Percentiles rank a stretch among this genome's conserved stretches.
phyloP scores from a whole-genome alignment of 129 eudicot species.

The Dittrichia graveolens region DNA sequence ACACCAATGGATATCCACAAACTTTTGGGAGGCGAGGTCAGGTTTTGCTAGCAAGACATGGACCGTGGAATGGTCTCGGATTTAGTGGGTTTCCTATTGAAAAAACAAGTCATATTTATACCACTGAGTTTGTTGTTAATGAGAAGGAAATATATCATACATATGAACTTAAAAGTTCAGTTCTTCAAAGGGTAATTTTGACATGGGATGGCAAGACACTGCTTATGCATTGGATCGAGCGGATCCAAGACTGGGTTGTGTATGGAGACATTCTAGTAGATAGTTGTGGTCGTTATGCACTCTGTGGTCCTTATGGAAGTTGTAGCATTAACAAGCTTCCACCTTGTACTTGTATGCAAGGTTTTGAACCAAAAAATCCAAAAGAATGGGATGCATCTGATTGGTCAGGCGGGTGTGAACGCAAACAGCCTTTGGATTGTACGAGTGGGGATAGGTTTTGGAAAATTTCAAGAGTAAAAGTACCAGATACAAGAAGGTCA shows the following conservation, averaged over 20 bases:
- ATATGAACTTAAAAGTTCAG: constrained; percentile 26
- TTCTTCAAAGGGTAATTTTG: constrained; percentile 27
- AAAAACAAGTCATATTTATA: neutral
- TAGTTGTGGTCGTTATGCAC: constrained; percentile 19
- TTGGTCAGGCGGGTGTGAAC: constrained; percentile 39
- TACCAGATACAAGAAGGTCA: constrained; percentile 26
- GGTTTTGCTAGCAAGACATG: constrained; percentile 4
- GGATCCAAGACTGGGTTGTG: constrained; percentile 18
- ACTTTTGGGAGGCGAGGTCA: neutral
- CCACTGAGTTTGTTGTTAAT: constrained; percentile 16
- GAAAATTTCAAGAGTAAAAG: constrained; percentile 9
- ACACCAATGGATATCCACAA: constrained; percentile 24
- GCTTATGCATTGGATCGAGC: constrained; percentile 7
- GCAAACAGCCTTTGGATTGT: constrained; percentile 20
- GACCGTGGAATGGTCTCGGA: constrained; percentile 44
- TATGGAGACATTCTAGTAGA: neutral
- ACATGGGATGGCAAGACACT: constrained; percentile 13
- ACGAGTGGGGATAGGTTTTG: constrained; percentile 24
- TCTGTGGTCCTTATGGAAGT: constrained; percentile 26
- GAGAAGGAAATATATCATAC: constrained; percentile 29
- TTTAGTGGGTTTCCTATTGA: constrained; percentile 30
- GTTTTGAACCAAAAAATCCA: constrained; percentile 25
- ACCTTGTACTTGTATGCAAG: constrained; percentile 30
- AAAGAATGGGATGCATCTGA: constrained; percentile 26
- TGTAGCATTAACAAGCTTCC: constrained; percentile 14